These are phyloP conservation scores for Bidens hawaiensis DNA, from an alignment of 140 eudicot genomes.

Conservation along the genomic window DNA sequence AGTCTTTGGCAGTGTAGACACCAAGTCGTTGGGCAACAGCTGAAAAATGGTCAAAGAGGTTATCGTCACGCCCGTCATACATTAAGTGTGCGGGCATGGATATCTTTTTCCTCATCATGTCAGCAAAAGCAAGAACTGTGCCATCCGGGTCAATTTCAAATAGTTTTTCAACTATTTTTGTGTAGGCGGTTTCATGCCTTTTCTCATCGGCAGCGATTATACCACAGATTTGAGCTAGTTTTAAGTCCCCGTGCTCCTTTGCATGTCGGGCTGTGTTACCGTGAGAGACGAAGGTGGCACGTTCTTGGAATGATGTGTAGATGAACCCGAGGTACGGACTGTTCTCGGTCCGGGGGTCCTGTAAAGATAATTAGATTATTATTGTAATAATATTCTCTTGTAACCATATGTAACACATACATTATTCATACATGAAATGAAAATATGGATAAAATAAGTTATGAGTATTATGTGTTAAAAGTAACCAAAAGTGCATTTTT, in stretches of 20 bases:
- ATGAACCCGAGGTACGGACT: conserved; percentile 80
- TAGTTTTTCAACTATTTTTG: conserved; percentile 81
- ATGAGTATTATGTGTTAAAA: background rate
- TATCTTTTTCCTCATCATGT: conserved; percentile 93
- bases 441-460: background rate
- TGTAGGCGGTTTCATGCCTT: conserved; percentile 89
- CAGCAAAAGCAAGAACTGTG: conserved; percentile 73
- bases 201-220: conserved; percentile 83
- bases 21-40: conserved; percentile 87
- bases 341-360: conserved; percentile 87
- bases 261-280: conserved; percentile 93
- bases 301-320: conserved; percentile 87
- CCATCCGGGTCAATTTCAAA: conserved; percentile 86
- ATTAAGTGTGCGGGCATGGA: conserved; percentile 93
- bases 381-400: background rate
- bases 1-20: conserved; percentile 82
- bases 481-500: background rate
- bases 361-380: conserved; percentile 7
- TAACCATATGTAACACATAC: background rate
- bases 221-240: conserved; percentile 88
- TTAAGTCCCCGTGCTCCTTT: conserved; percentile 58
- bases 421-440: background rate
- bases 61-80: conserved; percentile 80
- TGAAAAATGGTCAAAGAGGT: conserved; percentile 76
- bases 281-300: conserved; percentile 84